phyloP scores from a whole-genome alignment of 148 eudicot species.

The Pouteria glomerata region DNA sequence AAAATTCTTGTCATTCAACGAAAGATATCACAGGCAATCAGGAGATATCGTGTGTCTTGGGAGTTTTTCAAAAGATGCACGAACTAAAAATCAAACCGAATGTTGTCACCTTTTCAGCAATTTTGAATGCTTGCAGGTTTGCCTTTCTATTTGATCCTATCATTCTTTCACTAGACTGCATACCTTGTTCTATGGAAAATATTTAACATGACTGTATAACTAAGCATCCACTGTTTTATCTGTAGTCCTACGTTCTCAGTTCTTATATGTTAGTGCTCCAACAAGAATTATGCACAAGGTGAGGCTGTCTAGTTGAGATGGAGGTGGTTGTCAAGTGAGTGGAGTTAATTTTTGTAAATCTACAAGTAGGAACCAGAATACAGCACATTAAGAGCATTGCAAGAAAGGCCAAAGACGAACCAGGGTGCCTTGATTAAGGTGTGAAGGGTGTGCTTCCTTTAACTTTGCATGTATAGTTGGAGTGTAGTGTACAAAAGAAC shows the following conservation, averaged over 20 bases:
- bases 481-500: too few relatives aligned
- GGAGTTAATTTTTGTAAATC: too few relatives aligned
- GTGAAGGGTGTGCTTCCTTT: too few relatives aligned
- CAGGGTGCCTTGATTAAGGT: too few relatives aligned
- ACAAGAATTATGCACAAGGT: background rate
- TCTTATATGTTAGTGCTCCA: background rate
- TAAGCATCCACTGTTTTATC: background rate
- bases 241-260: background rate
- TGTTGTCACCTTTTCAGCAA: conserved; percentile 98
- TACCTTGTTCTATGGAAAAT: background rate
- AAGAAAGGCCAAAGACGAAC: too few relatives aligned
- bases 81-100: conserved; percentile 82
- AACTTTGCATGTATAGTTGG: too few relatives aligned
- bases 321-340: too few relatives aligned
- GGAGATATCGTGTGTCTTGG: conserved; percentile 67
- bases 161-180: background rate
- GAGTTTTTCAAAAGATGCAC: conserved; percentile 89
- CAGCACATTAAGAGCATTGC: too few relatives aligned
- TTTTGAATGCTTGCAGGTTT: conserved; percentile 97
- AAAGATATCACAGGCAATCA: conserved; percentile 35
- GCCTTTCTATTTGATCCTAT: conserved; percentile 3
- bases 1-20: conserved; percentile 34
- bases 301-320: too few relatives aligned
- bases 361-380: too few relatives aligned
- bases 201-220: background rate